Evolutionary conservation across 1,284 basidiomycete species (phyloP).

Genomic region (Gomphus bonarii): DNA sequence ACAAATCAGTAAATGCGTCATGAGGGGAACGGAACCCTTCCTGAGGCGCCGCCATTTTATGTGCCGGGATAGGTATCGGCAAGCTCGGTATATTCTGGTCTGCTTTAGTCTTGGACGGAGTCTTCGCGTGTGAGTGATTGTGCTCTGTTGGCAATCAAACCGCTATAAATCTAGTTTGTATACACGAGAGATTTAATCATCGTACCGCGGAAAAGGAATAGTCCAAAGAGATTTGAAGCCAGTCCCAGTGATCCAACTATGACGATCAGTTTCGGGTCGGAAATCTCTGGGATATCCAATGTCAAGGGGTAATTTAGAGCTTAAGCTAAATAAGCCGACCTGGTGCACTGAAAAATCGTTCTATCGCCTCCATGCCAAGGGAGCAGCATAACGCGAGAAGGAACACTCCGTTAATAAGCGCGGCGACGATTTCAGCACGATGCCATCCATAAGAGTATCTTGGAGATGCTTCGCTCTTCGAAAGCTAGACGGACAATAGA

Average conservation of each 20-base stretch:
- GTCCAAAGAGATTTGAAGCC: constrained; percentile 84
- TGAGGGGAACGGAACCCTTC: constrained; percentile 26
- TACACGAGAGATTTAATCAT: constrained; percentile 9
- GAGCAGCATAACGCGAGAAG: constrained; percentile 93
- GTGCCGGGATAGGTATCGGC: constrained; percentile 10
- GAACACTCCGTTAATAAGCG: constrained; percentile 94
- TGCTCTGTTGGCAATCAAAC: constrained; percentile 64
- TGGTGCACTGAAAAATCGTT: constrained; percentile 79
- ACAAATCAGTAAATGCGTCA: constrained; percentile 54
- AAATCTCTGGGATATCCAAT: constrained; percentile 53
- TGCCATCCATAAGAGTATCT: constrained; percentile 96
- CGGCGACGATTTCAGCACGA: constrained; percentile 95
- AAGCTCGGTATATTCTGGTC: constrained; percentile 8
- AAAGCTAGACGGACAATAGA: constrained; percentile 5
- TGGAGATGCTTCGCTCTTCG: constrained; percentile 22
- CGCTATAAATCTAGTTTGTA: neutral
- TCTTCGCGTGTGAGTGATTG: constrained; percentile 42
- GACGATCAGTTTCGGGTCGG: constrained; percentile 80
- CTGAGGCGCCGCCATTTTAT: constrained; percentile 8
- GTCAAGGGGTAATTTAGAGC: neutral
- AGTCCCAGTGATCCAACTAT: constrained; percentile 87
- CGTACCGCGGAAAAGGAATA: constrained; percentile 92
- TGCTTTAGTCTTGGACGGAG: constrained; percentile 5
- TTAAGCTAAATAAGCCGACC: constrained; percentile 34
- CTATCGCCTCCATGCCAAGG: constrained; percentile 88